A percentile compares a stretch with the other conserved stretches of the same genome.
Evolutionary conservation across 148 eudicot genomes (phyloP).

Genomic region (Salicornia ramosissima): DNA sequence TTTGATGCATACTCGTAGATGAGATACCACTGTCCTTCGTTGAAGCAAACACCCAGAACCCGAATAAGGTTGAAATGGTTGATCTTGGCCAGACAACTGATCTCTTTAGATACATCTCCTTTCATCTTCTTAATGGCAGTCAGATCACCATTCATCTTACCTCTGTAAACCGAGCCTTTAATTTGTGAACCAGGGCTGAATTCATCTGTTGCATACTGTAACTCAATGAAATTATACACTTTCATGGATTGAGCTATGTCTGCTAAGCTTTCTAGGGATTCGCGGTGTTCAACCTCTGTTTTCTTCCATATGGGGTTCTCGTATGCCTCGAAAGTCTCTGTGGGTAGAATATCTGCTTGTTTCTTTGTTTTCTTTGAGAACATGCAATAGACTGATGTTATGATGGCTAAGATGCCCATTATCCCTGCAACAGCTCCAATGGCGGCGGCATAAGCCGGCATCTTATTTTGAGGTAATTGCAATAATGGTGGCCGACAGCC

Average conservation of each 20-base stretch:
- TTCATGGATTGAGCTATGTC: slow-evolving; percentile 65
- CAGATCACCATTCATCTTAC: slow-evolving; percentile 64
- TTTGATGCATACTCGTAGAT: slow-evolving; percentile 78
- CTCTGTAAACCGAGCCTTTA: slow-evolving; percentile 77
- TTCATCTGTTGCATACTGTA: slow-evolving; percentile 62
- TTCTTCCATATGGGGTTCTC: slow-evolving; percentile 48
- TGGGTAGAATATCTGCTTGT: slow-evolving; percentile 30
- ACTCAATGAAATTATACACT: slow-evolving; percentile 54
- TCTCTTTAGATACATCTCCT: slow-evolving; percentile 73
- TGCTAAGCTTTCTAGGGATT: slow-evolving; percentile 62
- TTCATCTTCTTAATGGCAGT: slow-evolving; percentile 73
- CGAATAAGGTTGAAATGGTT: slow-evolving; percentile 74
- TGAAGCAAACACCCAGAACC: slow-evolving; percentile 67
- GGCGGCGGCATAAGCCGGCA: slow-evolving; percentile 44
- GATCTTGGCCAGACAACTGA: slow-evolving; percentile 60
- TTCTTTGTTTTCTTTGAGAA: slow-evolving; percentile 31
- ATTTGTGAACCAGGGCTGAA: slow-evolving; percentile 56
- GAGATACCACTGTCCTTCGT: slow-evolving; percentile 74
- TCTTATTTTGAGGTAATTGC: slow-evolving; percentile 22
- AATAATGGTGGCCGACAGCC: not conserved
- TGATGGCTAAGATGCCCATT: slow-evolving; percentile 21
- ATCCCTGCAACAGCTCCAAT: slow-evolving; percentile 54
- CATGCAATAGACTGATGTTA: slow-evolving; percentile 29
- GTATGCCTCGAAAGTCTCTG: slow-evolving; percentile 53
- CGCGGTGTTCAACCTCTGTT: slow-evolving; percentile 43